Conservation (phyloP, 768 basidiomycete species). For the Paxillus rubicundulus region DNA sequence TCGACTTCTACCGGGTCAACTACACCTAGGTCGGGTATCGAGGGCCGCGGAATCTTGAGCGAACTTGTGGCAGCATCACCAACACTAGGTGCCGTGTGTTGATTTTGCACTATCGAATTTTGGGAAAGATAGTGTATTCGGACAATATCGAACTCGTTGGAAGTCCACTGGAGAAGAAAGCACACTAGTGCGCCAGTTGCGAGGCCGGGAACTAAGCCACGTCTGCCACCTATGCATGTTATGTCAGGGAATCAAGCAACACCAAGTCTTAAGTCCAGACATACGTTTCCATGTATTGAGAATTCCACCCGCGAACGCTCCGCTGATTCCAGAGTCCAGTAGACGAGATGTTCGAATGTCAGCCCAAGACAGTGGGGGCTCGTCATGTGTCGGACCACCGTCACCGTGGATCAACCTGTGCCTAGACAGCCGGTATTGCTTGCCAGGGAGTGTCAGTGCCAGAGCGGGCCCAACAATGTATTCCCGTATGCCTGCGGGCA, state of each 20-base stretch:
- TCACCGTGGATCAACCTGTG: constrained; percentile 26
- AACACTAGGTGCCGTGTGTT: not conserved
- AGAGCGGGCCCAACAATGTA: constrained; percentile 68
- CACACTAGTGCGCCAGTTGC: constrained; percentile 58
- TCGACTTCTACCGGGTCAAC: not conserved
- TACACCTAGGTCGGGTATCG: constrained; percentile 15
- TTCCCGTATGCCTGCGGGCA: constrained; percentile 64
- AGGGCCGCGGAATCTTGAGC: constrained; percentile 2
- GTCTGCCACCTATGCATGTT: constrained; percentile 51
- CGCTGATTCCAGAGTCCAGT: constrained; percentile 72
- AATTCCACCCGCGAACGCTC: constrained; percentile 62
- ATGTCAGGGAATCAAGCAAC: constrained; percentile 4
- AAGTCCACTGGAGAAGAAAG: constrained; percentile 60
- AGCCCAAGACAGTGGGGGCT: constrained; percentile 38
- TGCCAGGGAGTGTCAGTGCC: constrained; percentile 41
- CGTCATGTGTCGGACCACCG: constrained; percentile 15
- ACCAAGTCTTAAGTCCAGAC: constrained; percentile 1
- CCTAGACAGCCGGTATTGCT: constrained; percentile 46
- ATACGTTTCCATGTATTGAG: constrained; percentile 59
- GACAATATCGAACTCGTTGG: constrained; percentile 64
- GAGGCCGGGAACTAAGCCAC: constrained; percentile 56
- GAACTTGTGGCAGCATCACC: not conserved
- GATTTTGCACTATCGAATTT: constrained; percentile 5
- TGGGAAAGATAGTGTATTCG: constrained; percentile 57
- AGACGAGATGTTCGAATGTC: constrained; percentile 59